Base-by-base conservation (phyloP, 495 filamentous ascomycete genomes). In the Neurospora sp. region DNA sequence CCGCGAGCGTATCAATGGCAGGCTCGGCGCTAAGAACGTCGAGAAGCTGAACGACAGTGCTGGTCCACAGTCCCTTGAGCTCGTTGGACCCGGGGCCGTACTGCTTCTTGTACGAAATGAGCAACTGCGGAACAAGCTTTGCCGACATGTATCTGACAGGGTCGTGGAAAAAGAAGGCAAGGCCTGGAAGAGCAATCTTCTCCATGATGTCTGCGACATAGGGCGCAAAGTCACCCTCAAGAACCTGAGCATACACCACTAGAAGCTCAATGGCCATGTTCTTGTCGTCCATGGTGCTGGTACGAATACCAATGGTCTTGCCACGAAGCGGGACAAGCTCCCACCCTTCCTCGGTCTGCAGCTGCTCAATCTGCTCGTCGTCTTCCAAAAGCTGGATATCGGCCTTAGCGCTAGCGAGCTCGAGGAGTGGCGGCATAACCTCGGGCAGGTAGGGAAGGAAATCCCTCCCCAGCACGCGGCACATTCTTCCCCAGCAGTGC, bases 401-500 rank as follows among this genome's bases (percentile, higher is more conserved):
- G 22, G 96, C 96, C 84, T 97, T 98, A 42, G 96, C 96, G 71
- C 92, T 92, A 9, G 96, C 96, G 69, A 98, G 87, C 75, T 96
- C 89, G 72, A 97, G 85, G 71, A 99, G 86, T 61, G 96, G 96
- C 20, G 95, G 95, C 90, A 99, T 98, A 59, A 99, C 96, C 71
- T 89, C 93, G 8, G 90, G 88, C 65, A 98, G 87, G 83, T 94
- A 99, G 31, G 94, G 94, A 18, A 98, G 86, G 81, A 99, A 99
- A 75, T 96, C 94, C 59, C 87, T 83, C 65, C 91, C 94, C 72
- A 99, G 86, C 22, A 98, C 95, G 68, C 96, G 91, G 81, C 94
- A 98, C 96, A 99, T 98, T 38, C 96, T 89, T 68, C 96, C 96
- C 96, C 96, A 99, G 84, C 96, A 99, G 85, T 99, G 96, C 77